Evolutionary conservation across 805 yeast species (phyloP), one percentile per base, ranked within the genome.

Genomic region (Nakazawaea peltata): DNA sequence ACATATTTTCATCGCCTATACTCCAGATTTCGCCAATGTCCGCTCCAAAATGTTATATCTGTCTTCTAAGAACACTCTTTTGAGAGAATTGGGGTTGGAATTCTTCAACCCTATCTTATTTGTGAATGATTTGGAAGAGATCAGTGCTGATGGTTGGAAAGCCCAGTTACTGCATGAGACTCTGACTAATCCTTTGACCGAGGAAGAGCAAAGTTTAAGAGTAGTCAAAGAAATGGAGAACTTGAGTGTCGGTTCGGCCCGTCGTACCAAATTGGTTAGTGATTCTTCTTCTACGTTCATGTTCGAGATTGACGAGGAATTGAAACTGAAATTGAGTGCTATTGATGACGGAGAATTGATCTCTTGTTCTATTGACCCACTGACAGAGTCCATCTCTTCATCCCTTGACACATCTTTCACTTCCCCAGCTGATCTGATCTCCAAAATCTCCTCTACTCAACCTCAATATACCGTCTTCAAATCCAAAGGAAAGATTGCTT

Each of bases 21-120:
- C 90, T 35, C 97, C 98, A 1, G 97, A 90, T 53, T 56, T 57
- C 33, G 83, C 96, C 7, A 76, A 79, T 2, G 88, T 90, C 26
- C 71, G 87, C 39, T 68, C 71, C 38, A 92, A 90, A 55, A 92
- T 92, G 97, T 65, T 92, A 32, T 92, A 88, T 54, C 97, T 97
- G 4, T 84, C 96, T 2, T 78, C 94, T 9, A 85, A 85, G 42
- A 81, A 75, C 53, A 75, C 92, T 1, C 57, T 92, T 25, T 59
- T 83, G 37, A 74, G 82, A 45, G 79, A 81, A 42, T 64, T 90
- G 26, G 96, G 96, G 4, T 48, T 62, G 13, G 69, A 67, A 38
- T 58, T 61, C 36, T 71, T 78, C 54, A 50, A 61, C 26, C 67
- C 69, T 2, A 60, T 67, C 32, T 50, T 80, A 6, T 68, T 71